Evolutionary conservation across 441 rosid genomes (phyloP).

Genomic region (Croton setiger): DNA sequence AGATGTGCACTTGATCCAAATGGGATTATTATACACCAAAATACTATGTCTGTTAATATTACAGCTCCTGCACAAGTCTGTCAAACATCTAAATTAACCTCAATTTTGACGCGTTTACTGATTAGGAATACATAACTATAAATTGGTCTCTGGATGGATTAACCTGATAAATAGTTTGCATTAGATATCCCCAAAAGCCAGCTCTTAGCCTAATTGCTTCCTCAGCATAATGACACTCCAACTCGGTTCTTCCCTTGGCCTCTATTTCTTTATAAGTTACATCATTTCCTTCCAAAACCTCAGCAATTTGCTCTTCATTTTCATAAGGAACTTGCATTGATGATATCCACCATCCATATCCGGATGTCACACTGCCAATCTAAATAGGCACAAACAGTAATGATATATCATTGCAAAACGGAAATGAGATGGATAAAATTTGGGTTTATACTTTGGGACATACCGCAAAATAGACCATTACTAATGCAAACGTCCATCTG

Average conservation of each 20-base stretch:
- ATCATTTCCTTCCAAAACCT: constrained; percentile 23
- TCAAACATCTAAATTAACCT: not conserved
- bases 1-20: constrained; percentile 56
- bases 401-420: not conserved
- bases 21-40: constrained; percentile 78
- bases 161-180: constrained; percentile 76
- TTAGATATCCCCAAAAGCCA: constrained; percentile 67
- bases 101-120: not conserved
- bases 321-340: constrained; percentile 19
- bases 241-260: constrained; percentile 23
- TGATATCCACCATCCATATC: constrained; percentile 65
- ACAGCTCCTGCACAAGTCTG: constrained; percentile 86
- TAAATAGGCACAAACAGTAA: constrained; percentile 21
- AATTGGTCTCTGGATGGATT: constrained; percentile 9
- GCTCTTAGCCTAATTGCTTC: constrained; percentile 46
- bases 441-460: constrained; percentile 16
- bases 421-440: not conserved
- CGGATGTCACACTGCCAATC: constrained; percentile 64
- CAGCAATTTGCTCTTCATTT: constrained; percentile 22
- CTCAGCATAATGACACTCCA: constrained; percentile 37
- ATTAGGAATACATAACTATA: not conserved
- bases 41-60: constrained; percentile 68
- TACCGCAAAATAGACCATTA: constrained; percentile 79
- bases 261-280: constrained; percentile 20
- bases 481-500: constrained; percentile 86